Conservation (phyloP, 1,139 yeast genomes). For the Debaryomyces nepalensis region DNA sequence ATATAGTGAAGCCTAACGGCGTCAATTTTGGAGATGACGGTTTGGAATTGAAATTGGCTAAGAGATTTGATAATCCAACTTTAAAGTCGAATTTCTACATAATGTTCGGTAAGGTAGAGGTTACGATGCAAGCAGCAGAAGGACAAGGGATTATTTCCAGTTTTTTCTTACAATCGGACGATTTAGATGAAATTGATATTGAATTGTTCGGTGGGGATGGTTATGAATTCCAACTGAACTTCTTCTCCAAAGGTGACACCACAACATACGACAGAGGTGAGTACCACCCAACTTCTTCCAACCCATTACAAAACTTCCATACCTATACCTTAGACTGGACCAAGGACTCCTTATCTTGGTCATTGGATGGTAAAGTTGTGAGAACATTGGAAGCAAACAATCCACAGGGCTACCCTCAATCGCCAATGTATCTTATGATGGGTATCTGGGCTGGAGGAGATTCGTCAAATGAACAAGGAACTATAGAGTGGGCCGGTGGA, state of each 20-base stretch:
- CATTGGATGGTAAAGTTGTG: constrained; percentile 61
- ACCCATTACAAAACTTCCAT: constrained; percentile 60
- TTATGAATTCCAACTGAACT: constrained; percentile 77
- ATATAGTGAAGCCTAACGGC: constrained; percentile 32
- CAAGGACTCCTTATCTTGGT: constrained; percentile 60
- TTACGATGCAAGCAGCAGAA: constrained; percentile 67
- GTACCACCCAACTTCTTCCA: constrained; percentile 56
- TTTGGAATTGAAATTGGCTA: constrained; percentile 57
- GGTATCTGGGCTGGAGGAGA: constrained; percentile 90
- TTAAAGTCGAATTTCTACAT: constrained; percentile 76
- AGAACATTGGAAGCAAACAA: constrained; percentile 59
- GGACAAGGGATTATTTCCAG: constrained; percentile 82
- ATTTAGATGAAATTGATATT: constrained; percentile 82
- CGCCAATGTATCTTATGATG: constrained; percentile 72
- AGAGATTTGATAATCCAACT: constrained; percentile 76
- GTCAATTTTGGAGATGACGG: constrained; percentile 47
- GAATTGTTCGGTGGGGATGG: constrained; percentile 84
- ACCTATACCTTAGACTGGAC: constrained; percentile 88
- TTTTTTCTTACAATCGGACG: constrained; percentile 82
- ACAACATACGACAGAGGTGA: constrained; percentile 79
- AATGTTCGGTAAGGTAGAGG: constrained; percentile 86
- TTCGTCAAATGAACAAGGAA: constrained; percentile 64
- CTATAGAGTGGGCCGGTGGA: constrained; percentile 89
- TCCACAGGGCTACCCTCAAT: constrained; percentile 72
- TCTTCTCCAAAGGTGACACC: constrained; percentile 78